Evolutionary conservation across 2,329 filamentous ascomycete species (phyloP).

Genomic region (Ceratocystis lukuohia): DNA sequence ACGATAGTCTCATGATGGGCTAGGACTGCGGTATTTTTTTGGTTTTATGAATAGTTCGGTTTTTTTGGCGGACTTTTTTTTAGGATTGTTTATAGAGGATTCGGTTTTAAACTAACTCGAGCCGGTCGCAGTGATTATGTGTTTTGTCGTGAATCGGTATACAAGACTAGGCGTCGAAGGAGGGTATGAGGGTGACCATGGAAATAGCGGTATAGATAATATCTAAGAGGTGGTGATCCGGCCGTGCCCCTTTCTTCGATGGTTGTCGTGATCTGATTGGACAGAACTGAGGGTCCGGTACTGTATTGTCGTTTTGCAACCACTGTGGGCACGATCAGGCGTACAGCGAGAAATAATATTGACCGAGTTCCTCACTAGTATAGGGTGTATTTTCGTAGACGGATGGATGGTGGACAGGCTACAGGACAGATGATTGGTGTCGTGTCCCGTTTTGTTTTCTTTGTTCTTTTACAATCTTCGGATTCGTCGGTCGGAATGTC

Average conservation of each 20-base stretch:
- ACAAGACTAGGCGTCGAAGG: not conserved
- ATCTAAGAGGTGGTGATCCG: conserved; percentile 15
- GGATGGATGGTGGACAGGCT: not conserved
- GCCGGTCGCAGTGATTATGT: not conserved
- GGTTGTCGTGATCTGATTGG: not conserved
- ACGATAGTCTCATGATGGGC: conserved; percentile 17
- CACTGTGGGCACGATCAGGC: not conserved
- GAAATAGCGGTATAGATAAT: conserved; percentile 1
- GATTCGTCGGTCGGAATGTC: not conserved
- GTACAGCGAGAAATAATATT: not conserved
- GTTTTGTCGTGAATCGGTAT: not conserved
- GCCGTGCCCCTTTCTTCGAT: conserved; percentile 15
- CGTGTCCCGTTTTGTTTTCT: not conserved
- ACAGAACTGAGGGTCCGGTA: not conserved
- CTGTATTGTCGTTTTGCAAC: not conserved
- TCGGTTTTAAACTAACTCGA: not conserved
- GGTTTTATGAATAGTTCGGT: not conserved
- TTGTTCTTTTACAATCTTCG: not conserved
- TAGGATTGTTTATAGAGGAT: not conserved
- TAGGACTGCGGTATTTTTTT: not conserved
- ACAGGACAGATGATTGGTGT: not conserved
- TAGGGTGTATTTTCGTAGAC: not conserved
- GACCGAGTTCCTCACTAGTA: not conserved
- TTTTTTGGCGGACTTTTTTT: not conserved
- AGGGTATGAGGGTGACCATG: not conserved